phyloP scores from a whole-genome alignment of 2,329 filamentous ascomycete genomes.

The Fusarium sp. region DNA sequence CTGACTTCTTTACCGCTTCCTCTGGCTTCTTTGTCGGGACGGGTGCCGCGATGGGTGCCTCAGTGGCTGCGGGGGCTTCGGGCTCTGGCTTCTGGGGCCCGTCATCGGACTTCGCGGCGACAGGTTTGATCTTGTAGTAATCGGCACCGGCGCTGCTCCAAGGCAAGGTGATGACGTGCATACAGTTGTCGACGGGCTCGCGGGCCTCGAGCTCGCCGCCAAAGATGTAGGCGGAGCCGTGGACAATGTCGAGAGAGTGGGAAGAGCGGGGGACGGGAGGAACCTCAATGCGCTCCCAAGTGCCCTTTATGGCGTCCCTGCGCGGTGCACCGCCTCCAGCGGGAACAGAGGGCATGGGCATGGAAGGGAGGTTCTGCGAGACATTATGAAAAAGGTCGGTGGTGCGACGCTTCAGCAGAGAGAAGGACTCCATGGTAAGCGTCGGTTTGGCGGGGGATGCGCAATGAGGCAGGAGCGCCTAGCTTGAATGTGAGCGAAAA shows the following conservation, averaged over 20 bases:
- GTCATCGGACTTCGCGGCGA: conserved; percentile 52
- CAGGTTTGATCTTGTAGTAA: conserved; percentile 68
- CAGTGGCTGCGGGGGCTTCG: conserved; percentile 13
- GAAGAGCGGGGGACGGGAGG: conserved; percentile 77
- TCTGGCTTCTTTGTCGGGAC: no score
- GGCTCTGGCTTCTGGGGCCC: conserved; percentile 27
- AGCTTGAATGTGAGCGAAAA: conserved; percentile 2
- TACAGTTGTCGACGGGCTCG: conserved; percentile 77
- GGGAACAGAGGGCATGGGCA: conserved; percentile 53
- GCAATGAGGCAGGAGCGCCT: conserved; percentile 25
- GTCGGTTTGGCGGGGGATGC: conserved; percentile 4
- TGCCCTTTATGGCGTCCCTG: conserved; percentile 61
- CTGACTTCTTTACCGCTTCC: conserved; percentile 1
- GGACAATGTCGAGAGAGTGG: conserved; percentile 74
- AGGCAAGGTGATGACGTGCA: conserved; percentile 75
- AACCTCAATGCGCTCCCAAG: conserved; percentile 70
- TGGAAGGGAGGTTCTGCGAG: conserved; percentile 58
- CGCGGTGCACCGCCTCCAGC: conserved; percentile 30
- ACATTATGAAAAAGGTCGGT: conserved; percentile 65
- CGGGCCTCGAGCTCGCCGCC: conserved; percentile 78
- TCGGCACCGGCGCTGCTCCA: conserved; percentile 69
- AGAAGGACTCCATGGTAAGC: conserved; percentile 60
- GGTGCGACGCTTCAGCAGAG: conserved; percentile 66
- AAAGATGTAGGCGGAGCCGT: conserved; percentile 73
- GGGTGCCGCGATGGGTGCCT: background rate